Conservation (phyloP, 1,139 yeast genomes). For the Yamadazyma triangularis region DNA sequence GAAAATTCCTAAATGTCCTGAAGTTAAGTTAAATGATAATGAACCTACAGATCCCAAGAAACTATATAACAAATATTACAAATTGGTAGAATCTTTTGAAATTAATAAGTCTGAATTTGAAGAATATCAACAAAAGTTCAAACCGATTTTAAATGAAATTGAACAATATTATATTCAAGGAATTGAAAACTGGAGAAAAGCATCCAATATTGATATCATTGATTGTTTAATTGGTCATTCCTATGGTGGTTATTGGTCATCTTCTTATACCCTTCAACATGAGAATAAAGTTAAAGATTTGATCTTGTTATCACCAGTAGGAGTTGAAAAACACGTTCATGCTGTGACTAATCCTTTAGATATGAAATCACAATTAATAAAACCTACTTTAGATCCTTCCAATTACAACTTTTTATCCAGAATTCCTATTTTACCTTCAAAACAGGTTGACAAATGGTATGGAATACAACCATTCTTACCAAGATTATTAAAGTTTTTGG, state of each 20-base stretch:
- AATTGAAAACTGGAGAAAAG: constrained; percentile 37
- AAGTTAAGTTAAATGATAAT: constrained; percentile 26
- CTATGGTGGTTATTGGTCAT: constrained; percentile 46
- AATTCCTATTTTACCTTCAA: constrained; percentile 34
- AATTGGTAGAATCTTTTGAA: constrained; percentile 32
- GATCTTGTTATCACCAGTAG: constrained; percentile 83
- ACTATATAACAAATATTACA: constrained; percentile 39
- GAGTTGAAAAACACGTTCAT: constrained; percentile 71
- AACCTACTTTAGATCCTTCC: constrained; percentile 37
- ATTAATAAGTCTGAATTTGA: constrained; percentile 23
- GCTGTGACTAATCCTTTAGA: constrained; percentile 46
- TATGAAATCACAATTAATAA: constrained; percentile 5
- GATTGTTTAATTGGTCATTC: constrained; percentile 44
- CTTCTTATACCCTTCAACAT: constrained; percentile 31
- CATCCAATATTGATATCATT: constrained; percentile 26
- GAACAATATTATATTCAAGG: constrained; percentile 35
- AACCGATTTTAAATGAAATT: constrained; percentile 36
- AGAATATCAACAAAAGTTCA: constrained; percentile 32
- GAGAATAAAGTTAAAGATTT: constrained; percentile 64
- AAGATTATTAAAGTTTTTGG: constrained; percentile 37
- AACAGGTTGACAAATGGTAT: constrained; percentile 37
- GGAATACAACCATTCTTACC: constrained; percentile 40
- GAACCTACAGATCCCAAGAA: constrained; percentile 25
- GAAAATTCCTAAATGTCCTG: constrained; percentile 24
- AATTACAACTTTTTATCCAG: constrained; percentile 39